phyloP scores from a whole-genome alignment of 805 yeast species.

The Candida sithepensis region DNA sequence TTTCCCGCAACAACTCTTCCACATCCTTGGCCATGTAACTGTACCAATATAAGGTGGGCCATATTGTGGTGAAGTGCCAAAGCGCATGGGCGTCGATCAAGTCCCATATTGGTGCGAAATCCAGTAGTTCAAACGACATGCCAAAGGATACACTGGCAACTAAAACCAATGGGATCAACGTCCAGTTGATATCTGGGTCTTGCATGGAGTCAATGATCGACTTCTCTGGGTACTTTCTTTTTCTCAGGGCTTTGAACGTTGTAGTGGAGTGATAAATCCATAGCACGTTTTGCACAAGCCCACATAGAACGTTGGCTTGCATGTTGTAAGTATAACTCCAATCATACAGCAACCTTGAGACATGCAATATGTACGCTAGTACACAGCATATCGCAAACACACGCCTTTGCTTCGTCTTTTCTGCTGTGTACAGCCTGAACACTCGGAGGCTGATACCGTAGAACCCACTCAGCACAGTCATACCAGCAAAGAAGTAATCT shows the following conservation, averaged over 20 bases:
- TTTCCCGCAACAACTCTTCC: constrained; percentile 27
- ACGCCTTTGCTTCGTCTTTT: constrained; percentile 26
- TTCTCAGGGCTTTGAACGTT: constrained; percentile 21
- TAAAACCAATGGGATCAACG: constrained; percentile 48
- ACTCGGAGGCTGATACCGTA: constrained; percentile 63
- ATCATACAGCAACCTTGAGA: constrained; percentile 58
- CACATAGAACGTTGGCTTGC: constrained; percentile 81
- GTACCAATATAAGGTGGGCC: constrained; percentile 78
- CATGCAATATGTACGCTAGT: constrained; percentile 57
- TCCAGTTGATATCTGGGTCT: constrained; percentile 35
- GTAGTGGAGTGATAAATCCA: constrained; percentile 40
- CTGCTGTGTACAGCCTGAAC: constrained; percentile 49
- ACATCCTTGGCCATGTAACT: constrained; percentile 50
- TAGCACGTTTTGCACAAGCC: constrained; percentile 64
- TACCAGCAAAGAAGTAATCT: constrained; percentile 92
- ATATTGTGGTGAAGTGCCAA: constrained; percentile 88
- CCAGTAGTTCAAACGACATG: constrained; percentile 88
- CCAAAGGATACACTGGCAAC: constrained; percentile 60
- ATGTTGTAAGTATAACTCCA: constrained; percentile 95
- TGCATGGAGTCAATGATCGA: constrained; percentile 20
- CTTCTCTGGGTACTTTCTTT: constrained; percentile 13
- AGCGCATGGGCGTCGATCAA: constrained; percentile 87
- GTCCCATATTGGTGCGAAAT: constrained; percentile 70
- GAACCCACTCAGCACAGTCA: constrained; percentile 77
- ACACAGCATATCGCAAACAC: constrained; percentile 40